A percentile compares a stretch with the other conserved stretches of the same genome.
phyloP scores from a whole-genome alignment of 164 flowering plant genomes.

The Santalum album region DNA sequence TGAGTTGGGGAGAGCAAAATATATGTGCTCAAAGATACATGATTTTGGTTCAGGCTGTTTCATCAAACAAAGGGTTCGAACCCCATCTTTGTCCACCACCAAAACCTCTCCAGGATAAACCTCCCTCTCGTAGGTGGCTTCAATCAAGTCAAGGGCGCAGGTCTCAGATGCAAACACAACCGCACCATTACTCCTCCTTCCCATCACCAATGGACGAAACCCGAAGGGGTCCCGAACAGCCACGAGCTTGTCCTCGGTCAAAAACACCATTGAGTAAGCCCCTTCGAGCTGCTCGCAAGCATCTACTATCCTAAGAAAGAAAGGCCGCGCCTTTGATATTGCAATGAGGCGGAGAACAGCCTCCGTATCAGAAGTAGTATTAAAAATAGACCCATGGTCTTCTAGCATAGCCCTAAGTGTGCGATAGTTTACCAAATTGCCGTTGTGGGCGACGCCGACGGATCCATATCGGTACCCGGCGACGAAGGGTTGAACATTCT shows the following conservation, averaged over 20 bases:
- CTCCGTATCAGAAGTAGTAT: background rate
- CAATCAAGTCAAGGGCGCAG: slow-evolving; percentile 83
- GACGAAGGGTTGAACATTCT: slow-evolving; percentile 92
- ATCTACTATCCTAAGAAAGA: slow-evolving; percentile 61
- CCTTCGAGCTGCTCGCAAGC: slow-evolving; percentile 84
- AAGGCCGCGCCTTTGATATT: slow-evolving; percentile 61
- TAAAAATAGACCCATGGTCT: slow-evolving; percentile 61
- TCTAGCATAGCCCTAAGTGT: slow-evolving; percentile 54
- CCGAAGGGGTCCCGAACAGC: slow-evolving; percentile 87
- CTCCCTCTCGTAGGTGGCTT: slow-evolving; percentile 79
- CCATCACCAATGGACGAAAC: slow-evolving; percentile 88
- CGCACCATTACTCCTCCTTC: slow-evolving; percentile 79
- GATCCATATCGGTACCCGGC: slow-evolving; percentile 81
- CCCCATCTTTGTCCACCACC: slow-evolving; percentile 61
- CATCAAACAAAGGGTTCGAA: slow-evolving; percentile 50
- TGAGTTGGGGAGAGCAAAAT: slow-evolving; percentile 76
- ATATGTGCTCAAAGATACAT: slow-evolving; percentile 84
- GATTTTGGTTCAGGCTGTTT: slow-evolving; percentile 53
- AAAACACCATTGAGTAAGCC: slow-evolving; percentile 84
- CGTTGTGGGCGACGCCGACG: slow-evolving; percentile 89
- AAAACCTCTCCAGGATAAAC: slow-evolving; percentile 83
- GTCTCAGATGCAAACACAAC: slow-evolving; percentile 89
- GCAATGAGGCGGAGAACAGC: slow-evolving; percentile 30
- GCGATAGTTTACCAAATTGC: slow-evolving; percentile 73
- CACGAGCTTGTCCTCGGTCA: slow-evolving; percentile 75